Conservation (phyloP, 352 stramenopile genomes). For the Stramenopiles sp. region DNA sequence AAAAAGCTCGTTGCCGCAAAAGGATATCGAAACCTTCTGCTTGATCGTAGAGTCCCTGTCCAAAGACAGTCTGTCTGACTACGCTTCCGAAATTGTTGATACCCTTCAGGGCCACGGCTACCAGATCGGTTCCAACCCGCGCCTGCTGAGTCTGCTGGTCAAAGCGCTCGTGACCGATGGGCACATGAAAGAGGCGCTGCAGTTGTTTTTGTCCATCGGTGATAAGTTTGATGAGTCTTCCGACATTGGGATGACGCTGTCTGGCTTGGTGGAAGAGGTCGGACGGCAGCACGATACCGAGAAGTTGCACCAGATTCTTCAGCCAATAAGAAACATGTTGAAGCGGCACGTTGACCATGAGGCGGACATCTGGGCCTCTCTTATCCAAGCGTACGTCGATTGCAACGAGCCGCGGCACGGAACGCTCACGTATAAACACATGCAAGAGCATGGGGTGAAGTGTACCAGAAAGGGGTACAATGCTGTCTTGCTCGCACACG, state of each 20-base stretch:
- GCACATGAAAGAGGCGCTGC: not conserved
- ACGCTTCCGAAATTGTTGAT: not conserved
- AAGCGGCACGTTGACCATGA: not conserved
- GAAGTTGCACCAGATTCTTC: not conserved
- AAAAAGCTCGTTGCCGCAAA: not conserved
- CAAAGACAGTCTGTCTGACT: not conserved
- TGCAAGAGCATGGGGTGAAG: too few species aligned
- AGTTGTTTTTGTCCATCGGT: not conserved
- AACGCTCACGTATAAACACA: too few species aligned
- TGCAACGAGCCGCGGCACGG: not conserved
- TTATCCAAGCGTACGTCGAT: not conserved
- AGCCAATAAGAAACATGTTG: not conserved
- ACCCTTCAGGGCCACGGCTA: not conserved
- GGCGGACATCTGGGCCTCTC: not conserved
- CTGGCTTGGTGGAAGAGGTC: not conserved
- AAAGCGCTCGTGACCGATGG: not conserved
- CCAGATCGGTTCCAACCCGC: not conserved
- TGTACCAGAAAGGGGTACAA: too few species aligned
- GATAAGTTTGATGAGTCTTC: not conserved
- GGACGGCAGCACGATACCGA: not conserved
- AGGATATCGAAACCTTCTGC: not conserved
- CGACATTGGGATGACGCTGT: not conserved
- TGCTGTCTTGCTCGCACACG: too few species aligned
- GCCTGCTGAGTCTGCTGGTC: not conserved
- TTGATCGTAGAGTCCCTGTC: not conserved